phyloP scores from a whole-genome alignment of 2,329 filamentous ascomycete species.

The Dendryphion nanum region DNA sequence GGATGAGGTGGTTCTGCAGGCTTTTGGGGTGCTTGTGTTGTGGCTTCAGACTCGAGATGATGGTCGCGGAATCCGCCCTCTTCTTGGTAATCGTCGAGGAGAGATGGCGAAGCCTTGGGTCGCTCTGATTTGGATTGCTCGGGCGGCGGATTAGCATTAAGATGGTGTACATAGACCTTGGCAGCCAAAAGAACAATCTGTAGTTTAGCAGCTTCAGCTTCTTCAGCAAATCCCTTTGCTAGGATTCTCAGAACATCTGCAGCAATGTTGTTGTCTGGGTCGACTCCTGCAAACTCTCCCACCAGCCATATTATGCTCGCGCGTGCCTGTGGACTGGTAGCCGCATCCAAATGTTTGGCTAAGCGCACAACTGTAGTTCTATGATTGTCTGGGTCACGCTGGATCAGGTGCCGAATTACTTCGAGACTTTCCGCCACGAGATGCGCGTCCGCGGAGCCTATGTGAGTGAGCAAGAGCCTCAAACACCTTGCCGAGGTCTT shows the following conservation, averaged over 20 bases:
- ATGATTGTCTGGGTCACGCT: constrained; percentile 80
- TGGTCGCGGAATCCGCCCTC: constrained; percentile 34
- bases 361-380: constrained; percentile 81
- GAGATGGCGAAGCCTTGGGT: constrained; percentile 12
- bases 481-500: constrained; percentile 70
- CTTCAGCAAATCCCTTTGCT: constrained; percentile 77
- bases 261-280: constrained; percentile 83
- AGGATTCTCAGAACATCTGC: constrained; percentile 88
- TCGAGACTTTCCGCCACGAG: constrained; percentile 91
- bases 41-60: constrained; percentile 16
- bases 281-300: constrained; percentile 82
- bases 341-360: constrained; percentile 86
- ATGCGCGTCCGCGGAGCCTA: constrained; percentile 82
- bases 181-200: constrained; percentile 91
- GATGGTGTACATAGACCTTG: constrained; percentile 91
- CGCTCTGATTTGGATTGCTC: constrained; percentile 10
- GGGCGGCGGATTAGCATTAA: constrained; percentile 61
- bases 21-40: constrained; percentile 13
- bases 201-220: constrained; percentile 81
- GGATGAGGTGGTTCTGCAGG: constrained; percentile 58
- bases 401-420: constrained; percentile 92
- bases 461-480: constrained; percentile 77
- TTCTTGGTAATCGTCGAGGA: constrained; percentile 30
- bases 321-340: constrained; percentile 81
- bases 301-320: constrained; percentile 98